Evolutionary conservation across 2,329 filamentous ascomycete species (phyloP).

Genomic region (Aspergillus alliaceus): DNA sequence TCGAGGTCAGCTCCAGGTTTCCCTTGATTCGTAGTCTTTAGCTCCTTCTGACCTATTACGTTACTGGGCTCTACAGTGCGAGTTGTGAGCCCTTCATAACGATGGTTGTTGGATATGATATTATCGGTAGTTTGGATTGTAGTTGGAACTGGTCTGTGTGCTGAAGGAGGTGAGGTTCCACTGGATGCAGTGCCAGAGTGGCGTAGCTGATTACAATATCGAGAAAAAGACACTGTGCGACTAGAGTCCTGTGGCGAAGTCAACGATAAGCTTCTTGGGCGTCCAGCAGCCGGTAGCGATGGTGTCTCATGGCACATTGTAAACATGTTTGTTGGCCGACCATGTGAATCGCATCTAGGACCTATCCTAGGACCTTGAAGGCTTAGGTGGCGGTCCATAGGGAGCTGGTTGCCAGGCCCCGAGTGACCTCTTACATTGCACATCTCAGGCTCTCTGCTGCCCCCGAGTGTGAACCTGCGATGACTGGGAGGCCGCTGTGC

Average conservation of each 20-base stretch:
- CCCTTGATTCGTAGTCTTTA: background rate
- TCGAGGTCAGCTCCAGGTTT: background rate
- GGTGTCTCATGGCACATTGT: slow-evolving; percentile 16
- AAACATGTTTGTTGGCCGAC: slow-evolving; percentile 10
- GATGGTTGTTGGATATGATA: background rate
- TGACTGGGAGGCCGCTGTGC: slow-evolving; percentile 2
- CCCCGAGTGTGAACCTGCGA: slow-evolving; percentile 18
- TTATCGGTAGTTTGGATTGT: background rate
- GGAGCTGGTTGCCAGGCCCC: slow-evolving; percentile 7
- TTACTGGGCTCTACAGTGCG: no score
- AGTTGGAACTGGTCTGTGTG: background rate
- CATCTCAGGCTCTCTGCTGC: slow-evolving; percentile 8
- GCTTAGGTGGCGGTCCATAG: slow-evolving; percentile 19
- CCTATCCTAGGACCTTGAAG: slow-evolving; percentile 14
- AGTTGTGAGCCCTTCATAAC: background rate
- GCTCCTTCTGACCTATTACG: background rate
- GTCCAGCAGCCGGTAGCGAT: slow-evolving; percentile 1
- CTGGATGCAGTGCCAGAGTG: slow-evolving; percentile 5
- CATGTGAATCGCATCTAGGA: slow-evolving; percentile 15
- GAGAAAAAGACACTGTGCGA: slow-evolving; percentile 5
- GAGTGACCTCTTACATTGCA: background rate
- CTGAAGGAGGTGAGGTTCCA: background rate
- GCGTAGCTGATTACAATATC: slow-evolving; percentile 15
- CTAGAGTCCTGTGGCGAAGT: background rate
- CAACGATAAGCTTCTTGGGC: slow-evolving; percentile 14